Evolutionary conservation across 225 moss, liverwort and hornwort genomes (phyloP).

Genomic region (Pleurozium schreberi): DNA sequence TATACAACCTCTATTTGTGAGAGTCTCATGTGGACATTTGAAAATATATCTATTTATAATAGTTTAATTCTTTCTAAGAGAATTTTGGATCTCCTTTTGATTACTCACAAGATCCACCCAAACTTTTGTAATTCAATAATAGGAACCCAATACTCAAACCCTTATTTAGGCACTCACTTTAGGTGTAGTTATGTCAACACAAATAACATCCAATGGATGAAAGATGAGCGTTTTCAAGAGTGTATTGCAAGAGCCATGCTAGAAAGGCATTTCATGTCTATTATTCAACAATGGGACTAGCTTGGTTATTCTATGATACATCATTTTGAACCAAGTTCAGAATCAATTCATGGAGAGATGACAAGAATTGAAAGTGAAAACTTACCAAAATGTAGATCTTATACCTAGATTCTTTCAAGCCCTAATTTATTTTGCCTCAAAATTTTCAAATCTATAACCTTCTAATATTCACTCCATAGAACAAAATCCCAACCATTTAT

Average conservation of each 20-base stretch:
- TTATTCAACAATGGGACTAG: rapidly evolving
- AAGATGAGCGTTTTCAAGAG: too few relatives aligned
- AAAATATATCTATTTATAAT: background rate
- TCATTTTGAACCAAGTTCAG: background rate
- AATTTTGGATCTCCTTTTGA: background rate
- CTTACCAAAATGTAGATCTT: background rate
- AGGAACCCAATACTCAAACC: background rate
- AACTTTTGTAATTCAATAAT: background rate
- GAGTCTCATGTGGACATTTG: background rate
- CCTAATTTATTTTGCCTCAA: background rate
- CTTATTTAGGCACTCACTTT: background rate
- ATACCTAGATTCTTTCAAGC: background rate
- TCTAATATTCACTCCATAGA: background rate
- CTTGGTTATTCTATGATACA: rapidly evolving
- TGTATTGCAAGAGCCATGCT: background rate
- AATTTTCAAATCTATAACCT: background rate
- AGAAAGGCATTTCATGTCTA: background rate
- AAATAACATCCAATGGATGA: background rate
- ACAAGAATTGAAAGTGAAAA: too few relatives aligned
- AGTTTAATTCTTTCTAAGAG: background rate
- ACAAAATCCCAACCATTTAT: background rate
- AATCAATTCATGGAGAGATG: background rate
- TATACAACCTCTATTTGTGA: background rate
- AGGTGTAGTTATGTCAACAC: too few relatives aligned
- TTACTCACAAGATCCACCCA: background rate